phyloP scores from a whole-genome alignment of 106 monocot genomes.

The Amphibolis antarctica region DNA sequence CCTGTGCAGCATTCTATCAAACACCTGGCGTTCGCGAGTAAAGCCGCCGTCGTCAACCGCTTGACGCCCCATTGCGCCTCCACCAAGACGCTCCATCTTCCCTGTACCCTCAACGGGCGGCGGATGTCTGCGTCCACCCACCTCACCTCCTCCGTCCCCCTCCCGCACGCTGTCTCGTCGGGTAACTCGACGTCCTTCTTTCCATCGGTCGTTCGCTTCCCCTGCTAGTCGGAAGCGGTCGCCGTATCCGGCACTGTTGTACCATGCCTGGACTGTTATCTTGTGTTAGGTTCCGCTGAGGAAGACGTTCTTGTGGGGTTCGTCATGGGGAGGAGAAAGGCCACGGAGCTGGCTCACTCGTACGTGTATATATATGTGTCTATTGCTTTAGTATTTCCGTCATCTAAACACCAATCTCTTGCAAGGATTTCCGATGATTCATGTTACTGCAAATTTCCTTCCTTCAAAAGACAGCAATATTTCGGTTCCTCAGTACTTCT shows the following conservation, averaged over 20 bases:
- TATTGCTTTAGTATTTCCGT: neutral
- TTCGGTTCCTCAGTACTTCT: too few relatives aligned
- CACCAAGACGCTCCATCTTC: neutral
- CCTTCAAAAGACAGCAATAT: too few relatives aligned
- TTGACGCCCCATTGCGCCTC: neutral
- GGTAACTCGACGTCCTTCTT: too few relatives aligned
- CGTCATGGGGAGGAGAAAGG: constrained; percentile 50
- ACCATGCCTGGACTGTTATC: neutral
- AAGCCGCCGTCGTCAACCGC: neutral
- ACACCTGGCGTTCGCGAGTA: neutral
- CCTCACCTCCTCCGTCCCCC: too few relatives aligned
- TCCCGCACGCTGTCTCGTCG: too few relatives aligned
- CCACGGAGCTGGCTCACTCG: constrained; percentile 84
- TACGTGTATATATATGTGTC: constrained; percentile 29
- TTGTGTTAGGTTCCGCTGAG: constrained; percentile 40
- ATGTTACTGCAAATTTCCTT: too few relatives aligned
- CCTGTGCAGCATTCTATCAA: neutral
- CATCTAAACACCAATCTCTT: neutral
- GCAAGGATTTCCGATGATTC: too few relatives aligned
- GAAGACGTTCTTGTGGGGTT: constrained; percentile 39
- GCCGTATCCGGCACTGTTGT: neutral
- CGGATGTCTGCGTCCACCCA: too few relatives aligned
- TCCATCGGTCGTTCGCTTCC: too few relatives aligned
- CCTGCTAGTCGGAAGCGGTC: neutral
- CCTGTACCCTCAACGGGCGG: too few relatives aligned